Evolutionary conservation across 1,139 yeast genomes (phyloP).

Genomic region (Komagataea norvegica): DNA sequence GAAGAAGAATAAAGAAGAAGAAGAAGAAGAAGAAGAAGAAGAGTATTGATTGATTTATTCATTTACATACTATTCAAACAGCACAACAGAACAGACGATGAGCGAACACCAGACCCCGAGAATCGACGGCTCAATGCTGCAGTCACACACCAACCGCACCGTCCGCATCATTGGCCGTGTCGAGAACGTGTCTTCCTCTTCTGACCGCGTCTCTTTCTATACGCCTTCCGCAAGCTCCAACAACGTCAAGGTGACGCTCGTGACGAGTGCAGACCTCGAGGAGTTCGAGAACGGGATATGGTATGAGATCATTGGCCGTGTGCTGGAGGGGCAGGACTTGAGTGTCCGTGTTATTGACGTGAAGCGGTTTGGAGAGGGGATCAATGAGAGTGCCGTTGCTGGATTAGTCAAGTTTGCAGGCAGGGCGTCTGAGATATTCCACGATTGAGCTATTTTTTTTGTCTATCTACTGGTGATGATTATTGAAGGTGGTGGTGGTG

Average conservation of each 20-base stretch:
- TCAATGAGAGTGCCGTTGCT: conserved; percentile 32
- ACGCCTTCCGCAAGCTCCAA: conserved; percentile 15
- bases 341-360: conserved; percentile 31
- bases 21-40: no score
- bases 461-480: no score
- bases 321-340: conserved; percentile 26
- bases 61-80: no score
- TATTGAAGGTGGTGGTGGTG: no score
- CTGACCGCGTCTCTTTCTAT: conserved; percentile 3
- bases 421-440: conserved; percentile 26
- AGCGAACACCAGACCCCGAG: conserved; percentile 25
- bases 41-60: no score
- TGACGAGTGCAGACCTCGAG: conserved; percentile 7
- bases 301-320: conserved; percentile 35
- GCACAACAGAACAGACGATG: no score
- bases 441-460: conserved; percentile 9
- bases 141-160: conserved; percentile 28
- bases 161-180: conserved; percentile 36
- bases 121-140: conserved; percentile 33
- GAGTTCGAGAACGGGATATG: conserved; percentile 25
- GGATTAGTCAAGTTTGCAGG: conserved; percentile 32
- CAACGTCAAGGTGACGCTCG: conserved; percentile 9
- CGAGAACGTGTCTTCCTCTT: conserved; percentile 14
- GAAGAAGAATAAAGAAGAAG: no score
- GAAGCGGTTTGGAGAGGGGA: conserved; percentile 30